A percentile compares a stretch with the other conserved stretches of the same genome.
These are phyloP conservation scores for Syzygium oleosum DNA, from an alignment of 345 rosid species.

Conservation along the genomic window DNA sequence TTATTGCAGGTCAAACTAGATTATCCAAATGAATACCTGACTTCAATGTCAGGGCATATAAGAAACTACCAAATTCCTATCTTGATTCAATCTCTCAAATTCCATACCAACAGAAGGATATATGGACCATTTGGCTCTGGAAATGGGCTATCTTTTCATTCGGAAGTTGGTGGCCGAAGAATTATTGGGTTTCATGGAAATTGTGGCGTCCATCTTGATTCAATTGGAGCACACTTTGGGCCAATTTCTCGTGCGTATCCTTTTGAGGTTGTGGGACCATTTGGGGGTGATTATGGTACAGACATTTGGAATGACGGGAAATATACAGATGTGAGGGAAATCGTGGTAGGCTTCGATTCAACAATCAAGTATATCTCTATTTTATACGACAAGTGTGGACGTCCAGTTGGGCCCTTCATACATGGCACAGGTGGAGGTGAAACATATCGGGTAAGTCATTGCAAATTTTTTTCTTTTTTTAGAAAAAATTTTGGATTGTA, in stretches of 20 bases:
- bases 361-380: background rate
- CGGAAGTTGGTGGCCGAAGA: no score
- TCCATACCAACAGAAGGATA: no score
- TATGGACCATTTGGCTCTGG: no score
- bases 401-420: background rate
- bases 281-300: background rate
- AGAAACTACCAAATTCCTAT: no score
- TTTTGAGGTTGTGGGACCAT: background rate
- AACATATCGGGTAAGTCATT: background rate
- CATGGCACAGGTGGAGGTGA: background rate
- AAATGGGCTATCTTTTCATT: no score
- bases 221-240: background rate
- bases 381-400: background rate
- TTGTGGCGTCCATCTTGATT: background rate
- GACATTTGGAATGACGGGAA: background rate
- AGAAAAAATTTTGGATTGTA: no score
- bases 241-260: background rate
- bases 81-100: no score
- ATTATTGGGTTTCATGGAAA: no score
- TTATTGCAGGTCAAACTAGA: background rate
- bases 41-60: no score
- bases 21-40: background rate
- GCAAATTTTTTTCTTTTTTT: no score
- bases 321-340: background rate
- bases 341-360: background rate